Evolutionary conservation across 768 basidiomycete genomes (phyloP).

Genomic region (Lanmaoa rubissima): DNA sequence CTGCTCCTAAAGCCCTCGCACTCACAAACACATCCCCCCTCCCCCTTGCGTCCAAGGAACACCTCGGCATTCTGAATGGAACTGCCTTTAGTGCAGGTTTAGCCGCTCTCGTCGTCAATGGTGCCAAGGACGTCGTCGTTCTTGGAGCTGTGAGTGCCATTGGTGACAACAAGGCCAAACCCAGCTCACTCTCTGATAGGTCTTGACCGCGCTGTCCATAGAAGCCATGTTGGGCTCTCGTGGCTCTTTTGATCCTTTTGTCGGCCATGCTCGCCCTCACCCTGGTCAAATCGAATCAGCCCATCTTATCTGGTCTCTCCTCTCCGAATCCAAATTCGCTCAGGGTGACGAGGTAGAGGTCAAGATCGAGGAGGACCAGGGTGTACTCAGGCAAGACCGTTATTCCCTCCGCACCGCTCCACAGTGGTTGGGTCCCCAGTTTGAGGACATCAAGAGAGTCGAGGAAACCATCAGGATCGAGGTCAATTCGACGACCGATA

Average conservation of each 20-base stretch:
- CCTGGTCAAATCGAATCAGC: constrained; percentile 83
- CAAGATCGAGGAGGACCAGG: constrained; percentile 68
- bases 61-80: constrained; percentile 80
- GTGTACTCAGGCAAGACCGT: constrained; percentile 77
- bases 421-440: constrained; percentile 84
- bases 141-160: constrained; percentile 40
- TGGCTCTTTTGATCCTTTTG: constrained; percentile 75
- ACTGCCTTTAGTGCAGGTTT: constrained; percentile 83
- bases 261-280: constrained; percentile 74
- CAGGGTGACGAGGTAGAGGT: constrained; percentile 71
- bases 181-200: constrained; percentile 35
- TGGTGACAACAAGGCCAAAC: too few species aligned
- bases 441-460: constrained; percentile 73
- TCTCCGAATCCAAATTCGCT: constrained; percentile 69
- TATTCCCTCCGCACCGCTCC: constrained; percentile 65
- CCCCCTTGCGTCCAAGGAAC: constrained; percentile 70
- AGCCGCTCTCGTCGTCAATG: constrained; percentile 70
- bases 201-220: constrained; percentile 79
- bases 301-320: constrained; percentile 61
- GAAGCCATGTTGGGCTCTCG: constrained; percentile 78
- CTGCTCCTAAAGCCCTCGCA: constrained; percentile 49
- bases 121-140: constrained; percentile 64
- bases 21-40: constrained; percentile 63
- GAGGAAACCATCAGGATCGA: constrained; percentile 65
- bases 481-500: constrained; percentile 88